phyloP scores from a whole-genome alignment of 1,284 basidiomycete genomes.

The Leccinum subrobustum region DNA sequence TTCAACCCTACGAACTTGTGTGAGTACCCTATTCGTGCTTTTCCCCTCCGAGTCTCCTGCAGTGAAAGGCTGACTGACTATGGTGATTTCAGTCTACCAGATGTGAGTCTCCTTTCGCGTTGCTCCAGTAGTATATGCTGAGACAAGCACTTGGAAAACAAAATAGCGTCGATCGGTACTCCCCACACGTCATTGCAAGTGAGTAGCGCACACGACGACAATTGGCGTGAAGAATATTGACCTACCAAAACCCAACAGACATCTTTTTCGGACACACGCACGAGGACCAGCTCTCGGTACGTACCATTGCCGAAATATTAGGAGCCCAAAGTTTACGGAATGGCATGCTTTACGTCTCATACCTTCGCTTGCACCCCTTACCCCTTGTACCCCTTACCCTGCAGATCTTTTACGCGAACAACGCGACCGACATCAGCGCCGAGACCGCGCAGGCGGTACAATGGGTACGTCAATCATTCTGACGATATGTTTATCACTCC shows the following conservation, averaged over 20 bases:
- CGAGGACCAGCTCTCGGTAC: conserved; percentile 70
- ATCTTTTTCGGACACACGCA: conserved; percentile 82
- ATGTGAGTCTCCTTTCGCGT: conserved; percentile 44
- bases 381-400: neutral
- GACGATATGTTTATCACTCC: neutral
- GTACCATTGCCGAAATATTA: neutral
- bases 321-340: neutral
- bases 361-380: neutral
- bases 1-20: conserved; percentile 62
- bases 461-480: conserved; percentile 42
- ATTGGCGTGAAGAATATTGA: neutral
- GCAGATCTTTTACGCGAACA: conserved; percentile 45
- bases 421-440: conserved; percentile 46
- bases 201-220: conserved; percentile 22
- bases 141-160: conserved; percentile 9
- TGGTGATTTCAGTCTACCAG: conserved; percentile 53
- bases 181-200: conserved; percentile 76
- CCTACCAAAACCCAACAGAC: conserved; percentile 35
- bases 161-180: conserved; percentile 68
- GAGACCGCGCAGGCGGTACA: conserved; percentile 52
- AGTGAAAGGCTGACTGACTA: neutral
- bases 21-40: conserved; percentile 37
- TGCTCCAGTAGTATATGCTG: neutral
- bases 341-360: neutral
- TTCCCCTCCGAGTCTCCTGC: neutral